Base-by-base conservation (phyloP, 2,329 filamentous ascomycete genomes). In the Penicillium brasilianum region DNA sequence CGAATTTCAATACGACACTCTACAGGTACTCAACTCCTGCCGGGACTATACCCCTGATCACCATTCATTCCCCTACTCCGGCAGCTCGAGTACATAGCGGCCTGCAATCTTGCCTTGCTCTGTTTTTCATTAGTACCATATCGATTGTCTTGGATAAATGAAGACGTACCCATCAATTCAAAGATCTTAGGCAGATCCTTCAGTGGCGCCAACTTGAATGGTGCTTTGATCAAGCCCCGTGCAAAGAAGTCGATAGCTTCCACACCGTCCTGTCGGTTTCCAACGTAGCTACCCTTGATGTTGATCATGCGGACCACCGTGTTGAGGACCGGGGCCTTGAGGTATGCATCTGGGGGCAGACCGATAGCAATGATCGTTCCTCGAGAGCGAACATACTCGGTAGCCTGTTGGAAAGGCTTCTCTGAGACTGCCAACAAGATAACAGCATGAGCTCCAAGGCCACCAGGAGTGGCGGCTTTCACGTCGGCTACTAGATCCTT, bases 381-480 rank as follows among this genome's bases (percentile, higher is more conserved):
- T 61, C 88, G 86, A 57, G 91, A 85, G 58, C 93, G 90, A 65
- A 96, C 89, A 78, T 97, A 96, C 79, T 85, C 87, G 37, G 89
- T 87, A 52, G 93, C 93, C 81, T 97, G 92, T 81, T 96, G 91
- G 87, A 97, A 97, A 50, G 93, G 93, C 83, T 89, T 91, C 85
- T 96, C 92, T 69, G 83, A 86, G 44, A 92, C 91, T 62, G 93
- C 92, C 58, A 97, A 86, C 46, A 97, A 83, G 66, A 97, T 83
- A 64, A 93, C 92, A 36, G 92, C 93, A 72, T 96, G 90, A 6
- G 93, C 64, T 3, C 62, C 62, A 37, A 64, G 92, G 50, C 93
- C 91, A 69, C 94, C 92, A 28, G 85, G 78, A 1, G 91, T 95
- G n/a, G 88, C 87, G 44, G 85, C 87, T 81, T 91, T 91, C 66